Evolutionary conservation across 371 early-diverging fungal genomes (phyloP).

Genomic region (Haplosporangium sp.): DNA sequence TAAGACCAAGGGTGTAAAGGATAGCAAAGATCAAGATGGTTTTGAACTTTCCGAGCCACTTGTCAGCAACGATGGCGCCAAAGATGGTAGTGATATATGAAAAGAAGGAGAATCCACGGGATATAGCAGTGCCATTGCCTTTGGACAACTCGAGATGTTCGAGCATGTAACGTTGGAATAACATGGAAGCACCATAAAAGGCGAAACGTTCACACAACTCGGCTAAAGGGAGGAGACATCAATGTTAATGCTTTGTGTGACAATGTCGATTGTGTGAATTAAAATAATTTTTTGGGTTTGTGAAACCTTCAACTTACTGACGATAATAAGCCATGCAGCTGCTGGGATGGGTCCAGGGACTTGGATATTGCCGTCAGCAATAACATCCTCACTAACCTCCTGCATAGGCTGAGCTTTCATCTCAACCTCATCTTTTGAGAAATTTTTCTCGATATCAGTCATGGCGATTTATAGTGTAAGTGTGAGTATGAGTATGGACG

Average conservation of each 20-base stretch:
- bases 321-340: slow-evolving; percentile 66
- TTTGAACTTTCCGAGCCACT: slow-evolving; percentile 84
- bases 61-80: slow-evolving; percentile 86
- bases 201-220: slow-evolving; percentile 81
- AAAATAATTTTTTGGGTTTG: background rate
- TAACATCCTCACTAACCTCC: slow-evolving; percentile 29
- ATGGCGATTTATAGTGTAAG: background rate
- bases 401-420: background rate
- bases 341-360: slow-evolving; percentile 61
- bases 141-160: slow-evolving; percentile 60
- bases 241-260: background rate
- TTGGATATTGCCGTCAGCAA: slow-evolving; percentile 25
- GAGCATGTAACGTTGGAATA: slow-evolving; percentile 77
- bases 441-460: slow-evolving; percentile 24
- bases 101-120: slow-evolving; percentile 84
- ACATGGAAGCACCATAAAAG: slow-evolving; percentile 79
- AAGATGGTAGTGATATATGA: slow-evolving; percentile 84
- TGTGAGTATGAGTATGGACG: no score
- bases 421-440: background rate
- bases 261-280: no score
- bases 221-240: slow-evolving; percentile 16
- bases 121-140: slow-evolving; percentile 74
- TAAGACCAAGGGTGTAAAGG: slow-evolving; percentile 76
- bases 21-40: slow-evolving; percentile 77
- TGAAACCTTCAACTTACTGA: slow-evolving; percentile 53